These are phyloP conservation scores for Xylariaceae sp. DNA, from an alignment of 2,329 filamentous ascomycete species.

Conservation along the genomic window DNA sequence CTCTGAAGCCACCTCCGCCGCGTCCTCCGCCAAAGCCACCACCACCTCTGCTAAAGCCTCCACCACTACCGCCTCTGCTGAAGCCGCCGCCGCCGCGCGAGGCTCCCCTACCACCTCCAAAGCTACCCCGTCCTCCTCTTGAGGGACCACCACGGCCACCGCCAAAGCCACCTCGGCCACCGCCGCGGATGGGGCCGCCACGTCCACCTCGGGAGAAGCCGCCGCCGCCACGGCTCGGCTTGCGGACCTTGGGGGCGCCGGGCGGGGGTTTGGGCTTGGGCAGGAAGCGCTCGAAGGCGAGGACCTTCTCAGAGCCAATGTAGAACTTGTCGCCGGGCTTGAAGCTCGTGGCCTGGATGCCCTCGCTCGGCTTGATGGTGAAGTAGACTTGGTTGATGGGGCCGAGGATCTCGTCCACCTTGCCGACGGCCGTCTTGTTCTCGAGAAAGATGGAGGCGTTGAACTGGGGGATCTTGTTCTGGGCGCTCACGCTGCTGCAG, in stretches of 20 bases:
- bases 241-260: conserved; percentile 69
- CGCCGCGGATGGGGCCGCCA: conserved; percentile 53
- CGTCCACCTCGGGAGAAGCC: conserved; percentile 44
- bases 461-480: conserved; percentile 90
- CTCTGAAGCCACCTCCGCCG: conserved; percentile 34
- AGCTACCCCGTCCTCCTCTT: conserved; percentile 36
- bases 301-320: conserved; percentile 91
- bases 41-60: conserved; percentile 1
- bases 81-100: conserved; percentile 42
- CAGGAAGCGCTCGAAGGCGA: conserved; percentile 94
- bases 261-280: conserved; percentile 84
- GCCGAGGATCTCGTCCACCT: conserved; percentile 97
- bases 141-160: conserved; percentile 41
- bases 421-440: conserved; percentile 95
- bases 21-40: conserved; percentile 35
- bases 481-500: conserved; percentile 87
- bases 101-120: conserved; percentile 15
- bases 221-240: conserved; percentile 75
- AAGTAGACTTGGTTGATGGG: conserved; percentile 98
- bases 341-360: conserved; percentile 93
- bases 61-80: conserved; percentile 44
- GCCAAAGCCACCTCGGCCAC: conserved; percentile 60
- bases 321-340: conserved; percentile 97
- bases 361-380: conserved; percentile 96
- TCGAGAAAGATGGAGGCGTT: conserved; percentile 98